Conservation (phyloP, 495 filamentous ascomycete genomes). For the Sabuloglossum arenarium region DNA sequence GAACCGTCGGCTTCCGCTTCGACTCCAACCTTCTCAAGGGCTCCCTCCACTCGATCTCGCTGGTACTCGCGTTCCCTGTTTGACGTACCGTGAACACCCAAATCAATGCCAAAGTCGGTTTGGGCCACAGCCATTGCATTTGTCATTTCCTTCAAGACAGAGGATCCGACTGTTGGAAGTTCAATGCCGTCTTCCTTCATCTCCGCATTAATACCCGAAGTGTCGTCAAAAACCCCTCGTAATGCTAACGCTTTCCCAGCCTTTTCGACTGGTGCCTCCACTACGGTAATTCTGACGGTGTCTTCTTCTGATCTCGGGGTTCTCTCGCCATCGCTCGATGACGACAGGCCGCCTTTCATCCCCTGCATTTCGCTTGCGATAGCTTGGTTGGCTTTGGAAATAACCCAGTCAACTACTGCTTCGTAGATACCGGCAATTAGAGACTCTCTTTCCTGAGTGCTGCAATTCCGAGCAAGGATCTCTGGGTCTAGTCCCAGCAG, state of each 20-base stretch:
- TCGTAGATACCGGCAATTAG: conserved; percentile 81
- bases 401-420: conserved; percentile 85
- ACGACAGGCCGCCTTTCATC: conserved; percentile 37
- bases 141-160: conserved; percentile 69
- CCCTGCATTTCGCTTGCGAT: conserved; percentile 53
- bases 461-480: conserved; percentile 53
- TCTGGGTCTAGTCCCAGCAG: conserved; percentile 77
- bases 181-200: conserved; percentile 90
- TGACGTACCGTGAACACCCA: conserved; percentile 50
- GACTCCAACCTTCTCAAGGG: conserved; percentile 67
- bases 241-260: conserved; percentile 72
- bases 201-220: conserved; percentile 78
- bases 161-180: conserved; percentile 43
- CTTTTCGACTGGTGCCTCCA: conserved; percentile 64
- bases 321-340: conserved; percentile 23
- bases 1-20: conserved; percentile 72
- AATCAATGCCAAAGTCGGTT: conserved; percentile 60
- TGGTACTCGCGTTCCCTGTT: conserved; percentile 54
- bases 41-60: conserved; percentile 56
- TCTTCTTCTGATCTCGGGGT: conserved; percentile 49
- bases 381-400: conserved; percentile 72
- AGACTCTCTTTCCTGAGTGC: conserved; percentile 60
- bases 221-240: conserved; percentile 80
- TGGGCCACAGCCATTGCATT: conserved; percentile 58
- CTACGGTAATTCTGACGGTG: conserved; percentile 69